Percentiles rank a stretch among this genome's conserved stretches.
These are phyloP conservation scores for Rosa persica DNA, from an alignment of 306 rosid species.

Conservation along the genomic window DNA sequence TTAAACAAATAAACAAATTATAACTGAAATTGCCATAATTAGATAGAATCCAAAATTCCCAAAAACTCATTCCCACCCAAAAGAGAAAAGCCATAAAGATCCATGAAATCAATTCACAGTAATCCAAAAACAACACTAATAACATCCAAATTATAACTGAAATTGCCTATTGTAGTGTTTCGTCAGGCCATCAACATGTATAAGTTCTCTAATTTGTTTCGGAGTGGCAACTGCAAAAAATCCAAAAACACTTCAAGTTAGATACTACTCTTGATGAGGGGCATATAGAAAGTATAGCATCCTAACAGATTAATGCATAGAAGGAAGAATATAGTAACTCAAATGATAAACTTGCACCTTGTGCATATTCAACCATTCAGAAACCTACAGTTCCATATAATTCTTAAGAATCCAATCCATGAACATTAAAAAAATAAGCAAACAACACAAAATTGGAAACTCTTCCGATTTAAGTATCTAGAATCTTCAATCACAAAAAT, in stretches of 20 bases:
- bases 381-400: constrained; percentile 17
- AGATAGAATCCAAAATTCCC: background rate
- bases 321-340: background rate
- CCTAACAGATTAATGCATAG: constrained; percentile 14
- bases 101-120: background rate
- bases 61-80: background rate
- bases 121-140: too few species aligned
- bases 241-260: constrained; percentile 22
- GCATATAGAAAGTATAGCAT: background rate
- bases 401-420: background rate
- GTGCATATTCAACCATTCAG: constrained; percentile 19
- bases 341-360: background rate
- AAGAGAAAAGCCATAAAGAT: background rate
- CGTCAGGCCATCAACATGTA: constrained; percentile 98
- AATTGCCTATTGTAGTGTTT: too few species aligned
- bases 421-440: constrained; percentile 8
- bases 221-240: constrained; percentile 83
- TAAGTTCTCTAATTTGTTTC: constrained; percentile 93
- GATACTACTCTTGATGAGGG: constrained; percentile 27
- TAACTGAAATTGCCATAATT: background rate
- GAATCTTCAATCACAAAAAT: constrained; percentile 10
- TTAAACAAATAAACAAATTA: background rate
- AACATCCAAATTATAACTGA: too few species aligned
- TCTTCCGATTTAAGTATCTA: constrained; percentile 27
- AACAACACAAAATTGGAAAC: constrained; percentile 18